Percentiles rank a stretch among this genome's conserved stretches.
These are phyloP conservation scores for Dissoconium aciculare DNA, from an alignment of 2,329 filamentous ascomycete genomes.

Conservation along the genomic window DNA sequence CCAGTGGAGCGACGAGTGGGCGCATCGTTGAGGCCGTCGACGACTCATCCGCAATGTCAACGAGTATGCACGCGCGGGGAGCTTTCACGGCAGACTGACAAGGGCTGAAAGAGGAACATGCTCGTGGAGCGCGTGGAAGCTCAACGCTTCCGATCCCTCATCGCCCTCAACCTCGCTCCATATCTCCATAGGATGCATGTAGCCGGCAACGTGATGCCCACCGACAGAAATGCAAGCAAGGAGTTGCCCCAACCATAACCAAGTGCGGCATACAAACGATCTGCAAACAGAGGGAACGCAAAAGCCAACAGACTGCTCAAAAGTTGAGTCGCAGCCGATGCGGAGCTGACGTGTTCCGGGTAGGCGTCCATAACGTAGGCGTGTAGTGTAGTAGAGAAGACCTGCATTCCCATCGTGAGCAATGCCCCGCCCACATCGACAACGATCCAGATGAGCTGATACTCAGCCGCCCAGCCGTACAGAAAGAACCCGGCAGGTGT, in stretches of 20 bases:
- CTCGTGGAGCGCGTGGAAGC: too few species aligned
- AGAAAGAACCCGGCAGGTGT: conserved; percentile 24
- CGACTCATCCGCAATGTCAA: too few species aligned
- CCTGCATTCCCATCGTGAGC: conserved; percentile 8
- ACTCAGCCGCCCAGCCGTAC: conserved; percentile 33
- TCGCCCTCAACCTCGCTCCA: conserved; percentile 8
- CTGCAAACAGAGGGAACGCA: conserved; percentile 36
- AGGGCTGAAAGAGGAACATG: too few species aligned
- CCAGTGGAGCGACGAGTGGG: too few species aligned
- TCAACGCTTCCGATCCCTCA: too few species aligned
- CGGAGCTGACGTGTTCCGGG: conserved; percentile 33
- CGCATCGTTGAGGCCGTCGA: too few species aligned
- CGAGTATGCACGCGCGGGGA: too few species aligned
- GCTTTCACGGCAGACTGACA: too few species aligned
- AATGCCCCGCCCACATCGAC: conserved; percentile 13
- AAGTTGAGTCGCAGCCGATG: conserved; percentile 34
- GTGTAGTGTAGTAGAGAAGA: conserved; percentile 7
- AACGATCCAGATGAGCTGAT: conserved; percentile 25
- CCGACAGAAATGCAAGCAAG: conserved; percentile 5
- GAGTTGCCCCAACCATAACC: conserved; percentile 27
- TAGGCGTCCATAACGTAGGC: conserved; percentile 34
- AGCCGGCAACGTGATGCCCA: conserved; percentile 7
- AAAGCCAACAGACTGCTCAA: conserved; percentile 34
- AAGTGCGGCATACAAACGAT: conserved; percentile 24
- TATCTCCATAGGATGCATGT: conserved; percentile 7